phyloP scores from a whole-genome alignment of 371 early-diverging fungal genomes.

The Mucor plumbeus region DNA sequence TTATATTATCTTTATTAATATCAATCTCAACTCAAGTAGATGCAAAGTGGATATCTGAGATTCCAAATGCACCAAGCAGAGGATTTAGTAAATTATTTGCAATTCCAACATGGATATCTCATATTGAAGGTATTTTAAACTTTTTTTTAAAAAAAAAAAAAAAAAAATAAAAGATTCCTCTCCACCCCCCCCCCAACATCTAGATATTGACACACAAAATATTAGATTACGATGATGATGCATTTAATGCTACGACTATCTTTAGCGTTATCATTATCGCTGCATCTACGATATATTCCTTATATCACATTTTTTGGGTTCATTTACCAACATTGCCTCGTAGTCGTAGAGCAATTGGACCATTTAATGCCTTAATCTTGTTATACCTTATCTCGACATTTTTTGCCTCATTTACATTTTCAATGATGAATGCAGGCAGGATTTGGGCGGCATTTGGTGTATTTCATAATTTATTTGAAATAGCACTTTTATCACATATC shows the following conservation, averaged over 20 bases:
- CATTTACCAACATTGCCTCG: slow-evolving; percentile 17
- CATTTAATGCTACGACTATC: slow-evolving; percentile 28
- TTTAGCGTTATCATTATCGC: slow-evolving; percentile 29
- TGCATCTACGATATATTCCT: slow-evolving; percentile 15
- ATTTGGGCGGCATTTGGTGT: slow-evolving; percentile 57
- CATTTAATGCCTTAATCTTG: slow-evolving; percentile 41
- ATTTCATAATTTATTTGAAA: slow-evolving; percentile 54
- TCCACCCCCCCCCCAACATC: no score
- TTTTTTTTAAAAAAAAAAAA: no score
- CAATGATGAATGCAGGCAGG: slow-evolving; percentile 52
- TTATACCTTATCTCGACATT: slow-evolving; percentile 47
- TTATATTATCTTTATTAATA: neutral
- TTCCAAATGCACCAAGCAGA: slow-evolving; percentile 26
- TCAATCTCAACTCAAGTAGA: neutral
- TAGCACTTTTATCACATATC: slow-evolving; percentile 35
- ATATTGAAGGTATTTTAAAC: slow-evolving; percentile 28
- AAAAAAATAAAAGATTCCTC: no score
- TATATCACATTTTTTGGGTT: slow-evolving; percentile 17
- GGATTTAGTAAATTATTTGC: slow-evolving; percentile 28
- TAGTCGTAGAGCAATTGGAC: slow-evolving; percentile 14
- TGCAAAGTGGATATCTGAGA: slow-evolving; percentile 32
- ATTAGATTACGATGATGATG: slow-evolving; percentile 29
- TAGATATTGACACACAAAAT: neutral
- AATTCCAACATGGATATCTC: slow-evolving; percentile 36
- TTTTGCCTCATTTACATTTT: slow-evolving; percentile 40